Evolutionary conservation across 331 rosid genomes (phyloP), one percentile per base, ranked within the genome.

Genomic region (Telfairia occidentalis): DNA sequence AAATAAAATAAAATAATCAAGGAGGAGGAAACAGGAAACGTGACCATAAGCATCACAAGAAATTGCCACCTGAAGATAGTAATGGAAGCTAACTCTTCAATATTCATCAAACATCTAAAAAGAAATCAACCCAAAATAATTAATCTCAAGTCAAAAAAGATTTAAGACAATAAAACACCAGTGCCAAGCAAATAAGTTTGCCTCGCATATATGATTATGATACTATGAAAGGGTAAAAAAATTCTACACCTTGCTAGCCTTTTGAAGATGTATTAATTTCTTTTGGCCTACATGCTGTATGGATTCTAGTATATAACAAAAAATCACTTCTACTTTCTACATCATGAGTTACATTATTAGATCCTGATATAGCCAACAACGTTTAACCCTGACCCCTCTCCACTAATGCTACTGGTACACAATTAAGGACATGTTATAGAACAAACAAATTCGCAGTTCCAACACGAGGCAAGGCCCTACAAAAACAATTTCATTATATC

Each of bases 41-140:
- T 78, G 28, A 21, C 32, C 43, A 34, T 37, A 29, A 37, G 12
- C 7, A 52, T 55, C 77, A 30, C 9, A 55, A 9, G 16, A 79
- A 32, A 66, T 71, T 71, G n/a, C 64, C 49, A 11, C 34, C n/a
- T 28, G 76, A 46, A 71, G 45, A 46, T 69, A 48, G 58, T 28
- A 45, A 46, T 46, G 42, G n/a, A 70, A 8, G 24, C 3, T 42
- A 69, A 42, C 21, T 15, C 54, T 42, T 69, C 55, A 69, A 45
- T 18, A 63, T 34, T 63, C 19, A 46, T 28, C 28, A 7, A 45
- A 8, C 53, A 46, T 28, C 75, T 65, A 65, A 65, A 38, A 46
- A 7, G 7, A 26, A 45, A 48, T 12, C 8, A 70, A 15, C 58
- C 38, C 13, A 29, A 28, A 2, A 70, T 70, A 70, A 29, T 16